Evolutionary conservation across 169 alveolate genomes (phyloP).

Genomic region (Miamiensis avidus): DNA sequence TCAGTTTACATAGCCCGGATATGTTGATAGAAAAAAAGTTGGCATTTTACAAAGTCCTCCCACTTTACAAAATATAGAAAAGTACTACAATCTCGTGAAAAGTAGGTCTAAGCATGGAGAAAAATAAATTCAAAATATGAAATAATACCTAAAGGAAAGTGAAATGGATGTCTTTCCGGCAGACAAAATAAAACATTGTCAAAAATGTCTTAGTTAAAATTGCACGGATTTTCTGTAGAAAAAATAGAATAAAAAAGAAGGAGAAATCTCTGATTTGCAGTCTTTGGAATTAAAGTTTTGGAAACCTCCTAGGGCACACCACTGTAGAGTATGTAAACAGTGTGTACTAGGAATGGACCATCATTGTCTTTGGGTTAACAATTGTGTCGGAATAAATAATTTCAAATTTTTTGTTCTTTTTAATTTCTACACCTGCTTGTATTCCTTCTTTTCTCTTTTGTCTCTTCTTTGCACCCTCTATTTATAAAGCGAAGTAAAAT

Average conservation of each 20-base stretch:
- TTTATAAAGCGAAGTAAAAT: not conserved
- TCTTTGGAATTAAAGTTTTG: conserved; percentile 17
- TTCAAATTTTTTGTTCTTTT: conserved; percentile 87
- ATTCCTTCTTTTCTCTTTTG: conserved; percentile 20
- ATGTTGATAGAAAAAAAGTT: too few relatives aligned
- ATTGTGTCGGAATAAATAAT: conserved; percentile 90
- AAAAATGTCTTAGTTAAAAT: conserved; percentile 20
- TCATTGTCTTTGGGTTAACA: conserved; percentile 86
- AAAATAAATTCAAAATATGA: too few relatives aligned
- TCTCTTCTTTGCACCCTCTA: not conserved
- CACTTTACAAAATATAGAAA: too few relatives aligned
- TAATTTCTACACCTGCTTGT: conserved; percentile 63
- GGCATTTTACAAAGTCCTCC: too few relatives aligned
- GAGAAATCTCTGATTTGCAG: not conserved
- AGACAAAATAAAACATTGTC: not conserved
- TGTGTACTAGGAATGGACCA: conserved; percentile 90
- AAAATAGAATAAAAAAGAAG: too few relatives aligned
- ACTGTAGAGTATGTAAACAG: conserved; percentile 86
- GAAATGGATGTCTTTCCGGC: not conserved
- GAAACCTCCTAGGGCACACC: conserved; percentile 91
- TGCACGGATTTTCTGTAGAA: not conserved
- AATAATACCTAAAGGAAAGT: too few relatives aligned
- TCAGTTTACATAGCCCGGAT: too few relatives aligned
- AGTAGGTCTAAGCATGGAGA: too few relatives aligned
- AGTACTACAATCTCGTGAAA: too few relatives aligned